Percentiles rank a stretch among this genome's conserved stretches.
phyloP scores from a whole-genome alignment of 352 stramenopile genomes.

The Phytophthora lateralis region DNA sequence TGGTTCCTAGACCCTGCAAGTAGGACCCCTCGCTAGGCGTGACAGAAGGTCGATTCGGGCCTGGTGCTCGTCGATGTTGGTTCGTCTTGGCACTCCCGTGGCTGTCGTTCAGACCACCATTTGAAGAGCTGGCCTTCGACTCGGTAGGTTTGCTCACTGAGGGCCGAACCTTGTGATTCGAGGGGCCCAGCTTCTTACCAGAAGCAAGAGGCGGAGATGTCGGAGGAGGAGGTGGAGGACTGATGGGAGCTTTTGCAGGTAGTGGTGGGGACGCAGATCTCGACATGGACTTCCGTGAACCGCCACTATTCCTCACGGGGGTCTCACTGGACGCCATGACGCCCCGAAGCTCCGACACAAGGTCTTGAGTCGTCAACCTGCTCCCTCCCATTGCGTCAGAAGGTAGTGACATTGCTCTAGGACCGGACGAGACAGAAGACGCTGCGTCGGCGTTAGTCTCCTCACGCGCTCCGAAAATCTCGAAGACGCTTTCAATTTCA shows the following conservation, averaged over 20 bases:
- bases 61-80: background rate
- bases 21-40: slow-evolving; percentile 26
- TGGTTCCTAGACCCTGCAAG: slow-evolving; percentile 36
- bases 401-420: slow-evolving; percentile 22
- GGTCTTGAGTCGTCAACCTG: slow-evolving; percentile 49
- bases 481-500: slow-evolving; percentile 60
- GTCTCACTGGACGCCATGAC: slow-evolving; percentile 77
- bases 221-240: slow-evolving; percentile 17
- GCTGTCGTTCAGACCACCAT: slow-evolving; percentile 20
- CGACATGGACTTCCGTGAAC: slow-evolving; percentile 33
- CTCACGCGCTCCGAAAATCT: slow-evolving; percentile 47
- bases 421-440: slow-evolving; percentile 22
- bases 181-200: slow-evolving; percentile 11
- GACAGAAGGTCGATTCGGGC: slow-evolving; percentile 15
- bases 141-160: slow-evolving; percentile 15
- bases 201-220: slow-evolving; percentile 8
- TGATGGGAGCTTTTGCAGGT: slow-evolving; percentile 17
- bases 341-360: slow-evolving; percentile 61
- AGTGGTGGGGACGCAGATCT: slow-evolving; percentile 30
- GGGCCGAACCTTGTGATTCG: slow-evolving; percentile 7
- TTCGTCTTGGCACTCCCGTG: slow-evolving; percentile 14
- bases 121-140: slow-evolving; percentile 7
- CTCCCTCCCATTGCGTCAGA: slow-evolving; percentile 17
- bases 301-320: slow-evolving; percentile 32
- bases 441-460: slow-evolving; percentile 13